These are phyloP conservation scores for Colletotrichum lupini DNA, from an alignment of 2,329 filamentous ascomycete species.

Conservation along the genomic window DNA sequence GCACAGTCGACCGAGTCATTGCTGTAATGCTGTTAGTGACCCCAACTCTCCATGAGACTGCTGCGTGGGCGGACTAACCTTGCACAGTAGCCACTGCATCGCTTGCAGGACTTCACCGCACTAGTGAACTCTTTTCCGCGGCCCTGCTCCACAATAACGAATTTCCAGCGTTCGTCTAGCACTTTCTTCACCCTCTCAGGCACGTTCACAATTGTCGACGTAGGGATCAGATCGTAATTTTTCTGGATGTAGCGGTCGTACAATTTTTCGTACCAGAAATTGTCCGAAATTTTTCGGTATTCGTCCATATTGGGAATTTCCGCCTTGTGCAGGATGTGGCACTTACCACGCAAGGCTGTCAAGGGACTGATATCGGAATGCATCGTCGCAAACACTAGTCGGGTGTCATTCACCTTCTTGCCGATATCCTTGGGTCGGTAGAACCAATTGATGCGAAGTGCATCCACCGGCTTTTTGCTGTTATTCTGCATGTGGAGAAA, in stretches of 20 bases:
- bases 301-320: slow-evolving; percentile 86
- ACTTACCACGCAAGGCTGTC: slow-evolving; percentile 92
- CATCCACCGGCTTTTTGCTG: slow-evolving; percentile 78
- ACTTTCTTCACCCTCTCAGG: slow-evolving; percentile 95
- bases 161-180: slow-evolving; percentile 95
- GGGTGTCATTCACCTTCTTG: slow-evolving; percentile 89
- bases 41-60: slow-evolving; percentile 22
- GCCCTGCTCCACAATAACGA: slow-evolving; percentile 92
- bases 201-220: slow-evolving; percentile 92
- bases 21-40: slow-evolving; percentile 54
- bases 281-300: slow-evolving; percentile 86
- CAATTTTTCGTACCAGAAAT: slow-evolving; percentile 97
- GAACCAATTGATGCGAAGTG: slow-evolving; percentile 96
- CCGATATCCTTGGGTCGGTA: slow-evolving; percentile 97
- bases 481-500: slow-evolving; percentile 88
- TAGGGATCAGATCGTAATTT: slow-evolving; percentile 96
- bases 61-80: slow-evolving; percentile 66
- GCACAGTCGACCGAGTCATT: slow-evolving; percentile 97
- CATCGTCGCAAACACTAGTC: slow-evolving; percentile 95
- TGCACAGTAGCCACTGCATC: slow-evolving; percentile 90
- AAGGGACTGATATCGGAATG: slow-evolving; percentile 96
- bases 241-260: slow-evolving; percentile 99
- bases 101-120: slow-evolving; percentile 95
- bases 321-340: slow-evolving; percentile 86
- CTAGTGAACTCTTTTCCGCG: slow-evolving; percentile 95